Conservation (phyloP, 441 rosid genomes). For the Lepidium campestre region DNA sequence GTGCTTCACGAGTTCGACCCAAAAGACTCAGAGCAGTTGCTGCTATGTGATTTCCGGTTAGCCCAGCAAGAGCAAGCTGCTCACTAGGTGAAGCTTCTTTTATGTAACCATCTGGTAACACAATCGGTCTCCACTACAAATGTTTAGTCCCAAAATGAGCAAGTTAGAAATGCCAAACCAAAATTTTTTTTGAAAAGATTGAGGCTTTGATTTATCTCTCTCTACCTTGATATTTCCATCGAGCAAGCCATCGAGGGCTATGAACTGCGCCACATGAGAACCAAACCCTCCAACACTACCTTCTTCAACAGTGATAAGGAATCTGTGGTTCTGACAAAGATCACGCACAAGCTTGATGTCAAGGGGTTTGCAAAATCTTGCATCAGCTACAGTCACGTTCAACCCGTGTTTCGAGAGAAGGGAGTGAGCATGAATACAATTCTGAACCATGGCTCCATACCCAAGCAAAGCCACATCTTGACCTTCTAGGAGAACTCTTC, state of each 20-base stretch:
- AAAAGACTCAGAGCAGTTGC: constrained; percentile 77
- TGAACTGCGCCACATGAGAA: constrained; percentile 84
- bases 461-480: constrained; percentile 84
- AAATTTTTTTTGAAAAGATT: neutral
- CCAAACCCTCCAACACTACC: constrained; percentile 91
- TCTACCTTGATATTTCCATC: constrained; percentile 74
- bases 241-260: constrained; percentile 81
- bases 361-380: constrained; percentile 94
- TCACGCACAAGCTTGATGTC: constrained; percentile 68
- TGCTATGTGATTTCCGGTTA: constrained; percentile 86
- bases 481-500: constrained; percentile 69
- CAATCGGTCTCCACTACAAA: constrained; percentile 86
- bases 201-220: neutral
- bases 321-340: constrained; percentile 59
- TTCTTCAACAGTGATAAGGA: constrained; percentile 84
- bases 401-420: constrained; percentile 77
- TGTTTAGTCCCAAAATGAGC: neutral
- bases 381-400: constrained; percentile 86
- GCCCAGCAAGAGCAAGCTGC: constrained; percentile 73
- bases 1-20: constrained; percentile 83
- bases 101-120: constrained; percentile 74
- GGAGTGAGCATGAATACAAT: constrained; percentile 74
- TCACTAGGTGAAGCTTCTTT: constrained; percentile 73
- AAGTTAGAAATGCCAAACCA: neutral
- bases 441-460: constrained; percentile 89